Conservation (phyloP, 2,329 filamentous ascomycete species). For the Sporothrix brasiliensis region DNA sequence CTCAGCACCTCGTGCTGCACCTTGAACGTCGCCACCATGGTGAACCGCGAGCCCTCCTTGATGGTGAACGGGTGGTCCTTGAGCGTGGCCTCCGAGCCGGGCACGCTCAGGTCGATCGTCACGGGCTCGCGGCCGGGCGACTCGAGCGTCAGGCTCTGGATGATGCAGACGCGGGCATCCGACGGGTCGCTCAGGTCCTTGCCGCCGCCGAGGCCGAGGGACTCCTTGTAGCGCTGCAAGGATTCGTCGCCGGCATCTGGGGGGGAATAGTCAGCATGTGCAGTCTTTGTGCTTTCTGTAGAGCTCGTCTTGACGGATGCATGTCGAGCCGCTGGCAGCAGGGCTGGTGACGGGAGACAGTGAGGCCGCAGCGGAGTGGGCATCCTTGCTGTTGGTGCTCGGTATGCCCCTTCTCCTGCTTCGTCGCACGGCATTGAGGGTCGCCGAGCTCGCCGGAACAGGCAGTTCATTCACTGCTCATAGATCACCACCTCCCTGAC, state of each 20-base stretch:
- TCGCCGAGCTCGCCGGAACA: neutral
- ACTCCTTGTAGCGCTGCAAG: slow-evolving; percentile 96
- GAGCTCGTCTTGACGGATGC: no score
- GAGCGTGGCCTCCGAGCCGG: slow-evolving; percentile 73
- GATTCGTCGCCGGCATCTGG: slow-evolving; percentile 79
- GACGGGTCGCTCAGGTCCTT: slow-evolving; percentile 72
- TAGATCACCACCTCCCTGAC: no score
- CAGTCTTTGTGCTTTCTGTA: neutral
- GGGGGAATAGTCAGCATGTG: neutral
- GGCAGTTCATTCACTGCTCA: neutral
- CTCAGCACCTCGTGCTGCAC: slow-evolving; percentile 96
- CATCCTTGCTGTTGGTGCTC: neutral
- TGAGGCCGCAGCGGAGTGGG: no score
- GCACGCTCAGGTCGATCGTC: slow-evolving; percentile 78
- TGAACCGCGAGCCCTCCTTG: slow-evolving; percentile 92
- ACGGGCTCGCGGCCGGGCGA: slow-evolving; percentile 81
- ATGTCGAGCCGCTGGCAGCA: no score
- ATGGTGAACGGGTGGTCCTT: slow-evolving; percentile 95
- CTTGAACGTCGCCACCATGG: slow-evolving; percentile 91
- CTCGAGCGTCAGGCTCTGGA: slow-evolving; percentile 86
- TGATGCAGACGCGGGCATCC: slow-evolving; percentile 90
- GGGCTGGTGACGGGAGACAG: no score
- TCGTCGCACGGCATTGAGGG: neutral
- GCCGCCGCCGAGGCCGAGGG: slow-evolving; percentile 80
- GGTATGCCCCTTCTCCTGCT: no score